Conservation (phyloP, 176 grass and related monocot genomes). For the Guadua angustifolia region DNA sequence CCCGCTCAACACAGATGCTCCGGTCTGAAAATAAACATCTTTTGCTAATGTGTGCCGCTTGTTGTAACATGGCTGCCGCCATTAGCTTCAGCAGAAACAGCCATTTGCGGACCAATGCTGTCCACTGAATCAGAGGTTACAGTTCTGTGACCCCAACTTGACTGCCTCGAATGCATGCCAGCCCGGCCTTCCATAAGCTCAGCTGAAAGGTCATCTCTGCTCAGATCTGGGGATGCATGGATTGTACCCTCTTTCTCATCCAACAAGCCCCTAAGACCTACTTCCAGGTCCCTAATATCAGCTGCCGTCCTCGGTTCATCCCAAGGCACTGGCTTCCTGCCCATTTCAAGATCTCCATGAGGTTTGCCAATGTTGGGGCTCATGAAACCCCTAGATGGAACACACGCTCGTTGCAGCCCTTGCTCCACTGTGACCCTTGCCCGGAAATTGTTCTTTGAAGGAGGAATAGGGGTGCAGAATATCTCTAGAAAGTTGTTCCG, state of each 20-base stretch:
- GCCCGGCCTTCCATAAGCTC: conserved; percentile 49
- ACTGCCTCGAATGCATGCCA: conserved; percentile 53
- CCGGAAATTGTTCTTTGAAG: conserved; percentile 89
- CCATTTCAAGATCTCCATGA: conserved; percentile 76
- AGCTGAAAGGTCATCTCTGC: conserved; percentile 50
- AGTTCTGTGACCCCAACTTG: conserved; percentile 55
- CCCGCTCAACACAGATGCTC: neutral
- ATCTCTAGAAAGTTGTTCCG: conserved; percentile 75
- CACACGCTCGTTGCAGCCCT: conserved; percentile 54
- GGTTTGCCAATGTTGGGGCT: conserved; percentile 84
- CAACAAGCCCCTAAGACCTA: conserved; percentile 54
- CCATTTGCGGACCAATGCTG: neutral
- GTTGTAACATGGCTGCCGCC: neutral
- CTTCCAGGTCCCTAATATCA: conserved; percentile 69
- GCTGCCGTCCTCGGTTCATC: conserved; percentile 69
- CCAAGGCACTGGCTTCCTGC: conserved; percentile 75
- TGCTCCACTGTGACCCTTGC: conserved; percentile 58
- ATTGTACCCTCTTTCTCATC: conserved; percentile 71
- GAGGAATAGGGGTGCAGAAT: conserved; percentile 75
- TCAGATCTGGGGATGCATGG: conserved; percentile 67
- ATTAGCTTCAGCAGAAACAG: conserved; percentile 6
- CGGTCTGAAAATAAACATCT: too few relatives aligned
- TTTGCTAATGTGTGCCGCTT: conserved; percentile 14
- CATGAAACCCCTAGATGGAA: conserved; percentile 62
- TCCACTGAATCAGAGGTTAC: conserved; percentile 26